Base-by-base conservation (phyloP, 176 grass and related monocot species). In the Cenchrus fungigraminus region DNA sequence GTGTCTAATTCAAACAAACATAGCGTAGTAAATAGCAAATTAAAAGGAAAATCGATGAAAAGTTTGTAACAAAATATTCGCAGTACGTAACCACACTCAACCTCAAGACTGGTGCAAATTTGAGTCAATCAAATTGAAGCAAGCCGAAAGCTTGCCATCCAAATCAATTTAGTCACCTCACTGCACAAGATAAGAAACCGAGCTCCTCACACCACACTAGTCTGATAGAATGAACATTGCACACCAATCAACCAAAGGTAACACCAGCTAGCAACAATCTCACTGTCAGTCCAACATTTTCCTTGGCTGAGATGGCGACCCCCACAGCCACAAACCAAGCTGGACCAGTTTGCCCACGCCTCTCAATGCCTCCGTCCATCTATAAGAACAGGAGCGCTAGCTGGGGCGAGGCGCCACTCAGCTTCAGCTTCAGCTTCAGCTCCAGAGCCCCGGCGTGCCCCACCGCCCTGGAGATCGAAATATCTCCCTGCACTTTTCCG, bases 311-410 rank as follows among this genome's bases (percentile, higher is more conserved):
- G 75, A 86, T 47, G 19, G 44, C 58, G 67, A 86, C 55, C 32
- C 12, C 29, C 40, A 68, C n/a, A 22, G 22, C 42, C 61, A 77
- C 52, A 13, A 61, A 32, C 32, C 1, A 40, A 40, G 54, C 54
- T 6, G 44, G 76, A 72, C 66, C 6, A 79, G 4, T 63, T 71
- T 82, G 66, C 66, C 79, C 78, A 65, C 71, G 67, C 68, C 68
- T 20, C 50, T 0, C 45, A 20, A 16, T 20, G 15, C 77, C 31
- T 8, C 17, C 53, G 3, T 42, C 7, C 40, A 16, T 20, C 64
- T 85, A 78, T 62, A 77, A 82, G 42, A 77, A 59, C 20, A 11
- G 9, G 4, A 4, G 2, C 20, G n/a, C n/a, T n/a, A 28, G 6
- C 1, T 3, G 59, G 17, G 74, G 19, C 6, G 59, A 25, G 20